These are phyloP conservation scores for Cutaneotrichosporon daszewskae DNA, from an alignment of 1,284 basidiomycete species.

Conservation along the genomic window DNA sequence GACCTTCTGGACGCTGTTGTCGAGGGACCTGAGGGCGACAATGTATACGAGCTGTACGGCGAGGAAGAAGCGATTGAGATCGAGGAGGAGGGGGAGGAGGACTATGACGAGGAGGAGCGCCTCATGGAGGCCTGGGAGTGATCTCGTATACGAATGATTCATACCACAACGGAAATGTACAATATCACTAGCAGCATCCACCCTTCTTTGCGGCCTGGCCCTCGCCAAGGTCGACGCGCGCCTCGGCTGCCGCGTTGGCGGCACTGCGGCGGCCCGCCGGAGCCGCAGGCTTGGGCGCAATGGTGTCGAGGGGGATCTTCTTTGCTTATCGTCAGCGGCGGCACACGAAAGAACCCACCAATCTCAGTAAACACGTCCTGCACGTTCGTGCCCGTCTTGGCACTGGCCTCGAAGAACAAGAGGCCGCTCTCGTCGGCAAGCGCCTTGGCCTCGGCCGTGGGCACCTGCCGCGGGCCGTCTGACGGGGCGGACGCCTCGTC, in stretches of 20 bases:
- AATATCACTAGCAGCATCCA: slow-evolving; percentile 35
- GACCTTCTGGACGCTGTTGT: slow-evolving; percentile 66
- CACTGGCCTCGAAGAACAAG: slow-evolving; percentile 95
- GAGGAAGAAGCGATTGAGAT: not conserved
- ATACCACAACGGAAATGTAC: not conserved
- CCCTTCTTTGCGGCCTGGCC: slow-evolving; percentile 47
- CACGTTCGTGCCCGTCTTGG: slow-evolving; percentile 95
- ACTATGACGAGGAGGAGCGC: slow-evolving; percentile 10
- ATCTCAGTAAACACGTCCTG: slow-evolving; percentile 98
- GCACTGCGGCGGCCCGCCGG: slow-evolving; percentile 54
- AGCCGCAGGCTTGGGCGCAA: slow-evolving; percentile 66
- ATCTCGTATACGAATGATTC: not conserved
- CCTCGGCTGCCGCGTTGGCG: slow-evolving; percentile 53
- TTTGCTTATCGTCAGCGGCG: slow-evolving; percentile 59
- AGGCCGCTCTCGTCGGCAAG: slow-evolving; percentile 90
- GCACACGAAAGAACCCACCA: slow-evolving; percentile 54
- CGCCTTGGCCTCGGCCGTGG: slow-evolving; percentile 87
- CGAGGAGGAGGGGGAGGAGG: slow-evolving; percentile 6
- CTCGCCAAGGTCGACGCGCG: slow-evolving; percentile 69
- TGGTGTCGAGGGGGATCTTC: slow-evolving; percentile 93
- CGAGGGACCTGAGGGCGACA: slow-evolving; percentile 63
- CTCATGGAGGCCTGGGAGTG: slow-evolving; percentile 9
- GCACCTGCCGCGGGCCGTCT: slow-evolving; percentile 76
- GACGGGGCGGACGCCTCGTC: slow-evolving; percentile 38
- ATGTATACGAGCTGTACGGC: slow-evolving; percentile 60